These are phyloP conservation scores for Gamarada debralockiae DNA, from an alignment of 495 filamentous ascomycete genomes.

Conservation along the genomic window DNA sequence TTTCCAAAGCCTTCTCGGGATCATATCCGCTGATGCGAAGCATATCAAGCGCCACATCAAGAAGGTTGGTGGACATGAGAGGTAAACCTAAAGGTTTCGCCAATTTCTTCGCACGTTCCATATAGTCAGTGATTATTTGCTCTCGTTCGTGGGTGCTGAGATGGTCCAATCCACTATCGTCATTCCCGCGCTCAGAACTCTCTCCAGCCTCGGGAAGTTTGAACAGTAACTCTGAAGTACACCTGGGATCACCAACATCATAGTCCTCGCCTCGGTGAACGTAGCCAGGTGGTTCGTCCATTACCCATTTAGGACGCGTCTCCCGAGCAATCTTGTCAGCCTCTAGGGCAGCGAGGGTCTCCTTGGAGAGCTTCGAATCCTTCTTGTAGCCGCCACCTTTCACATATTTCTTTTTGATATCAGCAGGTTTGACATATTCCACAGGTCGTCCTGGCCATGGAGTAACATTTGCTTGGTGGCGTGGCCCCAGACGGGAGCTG, in stretches of 20 bases:
- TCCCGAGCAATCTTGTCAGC: slow-evolving; percentile 73
- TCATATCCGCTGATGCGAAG: slow-evolving; percentile 72
- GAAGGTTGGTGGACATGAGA: slow-evolving; percentile 74
- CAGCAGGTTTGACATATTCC: slow-evolving; percentile 81
- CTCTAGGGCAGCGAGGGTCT: slow-evolving; percentile 72
- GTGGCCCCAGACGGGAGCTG: slow-evolving; percentile 85
- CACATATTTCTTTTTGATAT: slow-evolving; percentile 74
- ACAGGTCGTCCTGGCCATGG: slow-evolving; percentile 83
- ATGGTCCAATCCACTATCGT: slow-evolving; percentile 32
- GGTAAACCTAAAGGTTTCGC: slow-evolving; percentile 61
- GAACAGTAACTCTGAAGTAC: slow-evolving; percentile 53
- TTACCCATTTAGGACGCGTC: slow-evolving; percentile 84
- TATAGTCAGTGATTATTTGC: slow-evolving; percentile 66
- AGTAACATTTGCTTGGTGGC: slow-evolving; percentile 84
- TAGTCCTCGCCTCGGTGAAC: slow-evolving; percentile 77
- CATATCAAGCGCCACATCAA: slow-evolving; percentile 78
- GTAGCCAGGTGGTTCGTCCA: slow-evolving; percentile 88
- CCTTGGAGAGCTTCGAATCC: slow-evolving; percentile 70
- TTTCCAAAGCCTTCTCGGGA: slow-evolving; percentile 64
- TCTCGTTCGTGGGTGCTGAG: slow-evolving; percentile 45
- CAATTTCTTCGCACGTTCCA: slow-evolving; percentile 59
- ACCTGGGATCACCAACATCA: slow-evolving; percentile 37
- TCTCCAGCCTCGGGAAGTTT: slow-evolving; percentile 52
- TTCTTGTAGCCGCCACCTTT: slow-evolving; percentile 62
- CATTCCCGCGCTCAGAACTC: slow-evolving; percentile 17